Evolutionary conservation across 345 rosid genomes (phyloP).

Genomic region (Excoecaria agallocha): DNA sequence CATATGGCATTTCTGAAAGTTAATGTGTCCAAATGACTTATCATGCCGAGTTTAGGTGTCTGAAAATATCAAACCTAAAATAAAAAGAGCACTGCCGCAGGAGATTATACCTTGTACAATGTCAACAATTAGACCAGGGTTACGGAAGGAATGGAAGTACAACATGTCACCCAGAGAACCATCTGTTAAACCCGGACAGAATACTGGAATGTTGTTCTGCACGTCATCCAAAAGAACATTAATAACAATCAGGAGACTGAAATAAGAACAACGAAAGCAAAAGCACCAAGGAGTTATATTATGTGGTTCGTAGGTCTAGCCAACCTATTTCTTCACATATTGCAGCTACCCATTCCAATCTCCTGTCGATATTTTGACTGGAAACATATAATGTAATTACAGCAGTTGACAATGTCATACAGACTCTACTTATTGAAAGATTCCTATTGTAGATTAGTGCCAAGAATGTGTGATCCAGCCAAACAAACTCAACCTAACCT

Average conservation of each 20-base stretch:
- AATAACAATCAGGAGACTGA: neutral
- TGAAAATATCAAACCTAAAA: too few species aligned
- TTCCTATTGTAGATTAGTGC: neutral
- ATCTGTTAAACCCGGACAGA: slow-evolving; percentile 91
- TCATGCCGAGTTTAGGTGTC: too few species aligned
- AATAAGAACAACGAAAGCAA: neutral
- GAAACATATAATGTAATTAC: neutral
- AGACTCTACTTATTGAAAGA: neutral
- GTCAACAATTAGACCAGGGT: slow-evolving; percentile 60
- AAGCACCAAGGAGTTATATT: neutral
- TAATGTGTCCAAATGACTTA: too few species aligned
- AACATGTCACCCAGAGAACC: slow-evolving; percentile 97
- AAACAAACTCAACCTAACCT: neutral
- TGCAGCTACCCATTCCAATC: neutral
- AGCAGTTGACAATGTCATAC: neutral
- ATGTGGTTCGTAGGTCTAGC: neutral
- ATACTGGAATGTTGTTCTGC: slow-evolving; percentile 88
- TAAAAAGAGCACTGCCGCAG: neutral
- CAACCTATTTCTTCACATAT: neutral
- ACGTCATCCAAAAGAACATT: slow-evolving; percentile 19
- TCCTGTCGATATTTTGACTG: neutral
- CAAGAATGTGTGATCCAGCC: neutral
- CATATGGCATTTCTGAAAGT: too few species aligned
- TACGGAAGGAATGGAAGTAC: slow-evolving; percentile 75
- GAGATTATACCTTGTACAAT: slow-evolving; percentile 61